phyloP scores from a whole-genome alignment of 2,329 filamentous ascomycete species.

The Coleophoma crateriformis region DNA sequence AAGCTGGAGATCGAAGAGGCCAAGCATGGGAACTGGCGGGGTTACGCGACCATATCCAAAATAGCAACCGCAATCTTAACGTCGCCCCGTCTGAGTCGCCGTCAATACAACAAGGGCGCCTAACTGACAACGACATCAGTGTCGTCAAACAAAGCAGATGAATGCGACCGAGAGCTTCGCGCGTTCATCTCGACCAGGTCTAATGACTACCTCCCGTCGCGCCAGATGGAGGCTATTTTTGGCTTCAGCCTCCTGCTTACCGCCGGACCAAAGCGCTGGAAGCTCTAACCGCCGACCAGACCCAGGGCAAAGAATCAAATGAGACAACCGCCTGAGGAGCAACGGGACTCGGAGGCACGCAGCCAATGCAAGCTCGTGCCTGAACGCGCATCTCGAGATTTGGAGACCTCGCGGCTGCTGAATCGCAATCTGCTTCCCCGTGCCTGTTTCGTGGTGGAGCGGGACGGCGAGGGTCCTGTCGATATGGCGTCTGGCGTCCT shows the following conservation, averaged over 20 bases:
- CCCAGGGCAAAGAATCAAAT: constrained; percentile 3
- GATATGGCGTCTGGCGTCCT: constrained; percentile 1
- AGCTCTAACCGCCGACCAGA: not conserved
- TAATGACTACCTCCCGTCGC: too few species aligned
- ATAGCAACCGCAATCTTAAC: too few species aligned
- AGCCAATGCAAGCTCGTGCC: constrained; percentile 4
- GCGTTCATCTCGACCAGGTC: too few species aligned
- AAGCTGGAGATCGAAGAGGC: too few species aligned
- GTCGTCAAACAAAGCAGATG: too few species aligned
- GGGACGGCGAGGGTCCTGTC: not conserved
- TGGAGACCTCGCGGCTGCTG: constrained; percentile 12
- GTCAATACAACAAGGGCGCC: too few species aligned
- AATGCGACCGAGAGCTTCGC: too few species aligned
- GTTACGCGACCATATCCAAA: too few species aligned
- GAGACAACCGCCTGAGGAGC: constrained; percentile 8
- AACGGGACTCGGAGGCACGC: not conserved
- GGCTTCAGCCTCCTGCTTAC: not conserved
- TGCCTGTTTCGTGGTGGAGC: constrained; percentile 1
- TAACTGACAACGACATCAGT: too few species aligned
- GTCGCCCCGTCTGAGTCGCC: too few species aligned
- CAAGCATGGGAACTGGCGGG: too few species aligned
- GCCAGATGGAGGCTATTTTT: too few species aligned
- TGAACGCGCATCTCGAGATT: not conserved
- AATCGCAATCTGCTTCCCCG: not conserved
- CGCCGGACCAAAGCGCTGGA: not conserved